phyloP scores from a whole-genome alignment of 2,329 filamentous ascomycete genomes.

The Cephalotrichum gorgonifer region DNA sequence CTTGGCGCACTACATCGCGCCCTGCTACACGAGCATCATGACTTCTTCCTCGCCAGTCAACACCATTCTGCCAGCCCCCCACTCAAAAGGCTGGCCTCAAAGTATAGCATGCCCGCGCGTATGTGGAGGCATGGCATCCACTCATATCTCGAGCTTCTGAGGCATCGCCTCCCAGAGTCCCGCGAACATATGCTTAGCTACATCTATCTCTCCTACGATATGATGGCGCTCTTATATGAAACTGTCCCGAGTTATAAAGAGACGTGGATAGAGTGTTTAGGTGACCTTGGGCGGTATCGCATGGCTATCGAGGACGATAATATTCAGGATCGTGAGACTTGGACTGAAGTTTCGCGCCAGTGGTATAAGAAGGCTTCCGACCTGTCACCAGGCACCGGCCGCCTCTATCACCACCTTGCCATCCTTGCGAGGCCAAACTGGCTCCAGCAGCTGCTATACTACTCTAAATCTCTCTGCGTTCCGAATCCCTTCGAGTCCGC shows the following conservation, averaged over 20 bases:
- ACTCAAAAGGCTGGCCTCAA: slow-evolving; percentile 58
- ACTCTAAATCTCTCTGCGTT: slow-evolving; percentile 60
- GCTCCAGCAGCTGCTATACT: slow-evolving; percentile 63
- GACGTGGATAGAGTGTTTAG: slow-evolving; percentile 89
- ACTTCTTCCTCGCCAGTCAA: slow-evolving; percentile 79
- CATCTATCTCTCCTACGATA: slow-evolving; percentile 80
- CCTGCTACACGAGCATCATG: slow-evolving; percentile 70
- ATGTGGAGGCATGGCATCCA: slow-evolving; percentile 96
- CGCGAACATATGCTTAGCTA: slow-evolving; percentile 87
- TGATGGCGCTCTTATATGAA: slow-evolving; percentile 80
- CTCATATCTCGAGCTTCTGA: slow-evolving; percentile 66
- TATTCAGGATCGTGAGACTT: slow-evolving; percentile 62
- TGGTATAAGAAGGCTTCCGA: slow-evolving; percentile 85
- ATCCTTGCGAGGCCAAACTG: slow-evolving; percentile 63
- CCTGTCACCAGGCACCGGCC: slow-evolving; percentile 61
- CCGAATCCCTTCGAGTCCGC: slow-evolving; percentile 57
- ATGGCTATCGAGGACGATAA: slow-evolving; percentile 91
- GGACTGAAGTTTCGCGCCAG: slow-evolving; percentile 67
- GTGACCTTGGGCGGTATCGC: slow-evolving; percentile 70
- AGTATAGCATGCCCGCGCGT: slow-evolving; percentile 82
- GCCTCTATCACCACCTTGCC: slow-evolving; percentile 81
- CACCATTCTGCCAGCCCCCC: slow-evolving; percentile 67
- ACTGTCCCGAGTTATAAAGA: slow-evolving; percentile 74
- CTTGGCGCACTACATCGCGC: slow-evolving; percentile 75
- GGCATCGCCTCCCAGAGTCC: slow-evolving; percentile 63